Evolutionary conservation across 306 rosid species (phyloP).

Genomic region (Prunus dulcis): DNA sequence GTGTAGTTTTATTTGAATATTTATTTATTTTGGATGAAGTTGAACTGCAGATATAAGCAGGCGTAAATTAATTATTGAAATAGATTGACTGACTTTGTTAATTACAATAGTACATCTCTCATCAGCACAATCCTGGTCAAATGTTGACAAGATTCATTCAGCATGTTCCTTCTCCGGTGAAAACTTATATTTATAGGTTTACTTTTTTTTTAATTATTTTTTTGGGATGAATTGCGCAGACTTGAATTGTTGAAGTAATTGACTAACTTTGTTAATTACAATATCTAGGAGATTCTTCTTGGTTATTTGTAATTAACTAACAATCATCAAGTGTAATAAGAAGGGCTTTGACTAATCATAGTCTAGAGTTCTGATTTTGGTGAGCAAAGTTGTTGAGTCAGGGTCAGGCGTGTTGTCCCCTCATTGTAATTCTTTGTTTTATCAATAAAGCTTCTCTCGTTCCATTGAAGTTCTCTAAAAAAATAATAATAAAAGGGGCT

Average conservation of each 20-base stretch:
- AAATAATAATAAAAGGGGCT: no score
- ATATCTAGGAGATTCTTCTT: neutral
- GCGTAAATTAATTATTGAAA: no score
- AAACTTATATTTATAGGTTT: no score
- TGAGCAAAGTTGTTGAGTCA: no score
- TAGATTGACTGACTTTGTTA: neutral
- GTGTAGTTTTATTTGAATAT: neutral
- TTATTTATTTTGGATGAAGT: neutral
- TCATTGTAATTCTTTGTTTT: no score
- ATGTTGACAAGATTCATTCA: neutral
- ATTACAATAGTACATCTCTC: neutral
- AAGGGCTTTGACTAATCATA: neutral
- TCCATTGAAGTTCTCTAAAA: no score
- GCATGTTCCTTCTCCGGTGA: neutral
- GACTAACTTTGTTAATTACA: neutral
- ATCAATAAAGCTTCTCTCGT: no score
- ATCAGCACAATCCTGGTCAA: neutral
- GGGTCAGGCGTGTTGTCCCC: no score
- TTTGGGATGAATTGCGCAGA: neutral
- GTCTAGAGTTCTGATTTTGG: no score
- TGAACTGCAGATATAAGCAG: neutral
- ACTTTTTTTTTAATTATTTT: no score
- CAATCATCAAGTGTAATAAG: neutral
- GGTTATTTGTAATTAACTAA: neutral
- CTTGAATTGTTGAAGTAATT: neutral